Percentiles rank a stretch among this genome's conserved stretches.
phyloP scores from a whole-genome alignment of 768 basidiomycete species.

The Boletus rubroflammeus region DNA sequence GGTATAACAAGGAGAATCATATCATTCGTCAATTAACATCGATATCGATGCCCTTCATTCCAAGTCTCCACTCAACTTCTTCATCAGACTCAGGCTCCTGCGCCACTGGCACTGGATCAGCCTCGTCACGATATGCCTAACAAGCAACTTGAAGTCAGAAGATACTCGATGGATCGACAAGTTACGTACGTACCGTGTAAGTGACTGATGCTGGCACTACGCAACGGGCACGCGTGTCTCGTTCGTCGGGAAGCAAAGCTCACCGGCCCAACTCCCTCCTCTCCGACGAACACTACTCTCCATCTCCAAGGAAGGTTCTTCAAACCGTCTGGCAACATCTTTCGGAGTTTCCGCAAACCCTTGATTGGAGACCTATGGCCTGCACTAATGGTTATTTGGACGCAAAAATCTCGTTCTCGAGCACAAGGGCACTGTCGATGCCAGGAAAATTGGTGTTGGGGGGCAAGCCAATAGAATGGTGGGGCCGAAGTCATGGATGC shows the following conservation, averaged over 20 bases:
- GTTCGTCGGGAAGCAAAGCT: not conserved
- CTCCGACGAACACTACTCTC: not conserved
- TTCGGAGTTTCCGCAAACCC: not conserved
- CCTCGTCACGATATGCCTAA: not conserved
- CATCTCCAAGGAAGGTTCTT: not conserved
- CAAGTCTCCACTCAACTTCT: too few species aligned
- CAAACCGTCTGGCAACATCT: not conserved
- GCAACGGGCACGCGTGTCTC: not conserved
- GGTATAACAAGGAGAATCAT: too few species aligned
- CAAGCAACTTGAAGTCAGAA: not conserved
- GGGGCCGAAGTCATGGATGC: not conserved
- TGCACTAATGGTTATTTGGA: not conserved
- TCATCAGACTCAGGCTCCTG: too few species aligned
- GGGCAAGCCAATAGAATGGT: not conserved
- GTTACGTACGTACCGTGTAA: not conserved
- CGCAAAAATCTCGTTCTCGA: not conserved
- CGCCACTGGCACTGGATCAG: not conserved
- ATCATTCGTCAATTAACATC: too few species aligned
- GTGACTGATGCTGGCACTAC: not conserved
- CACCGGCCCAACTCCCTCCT: not conserved
- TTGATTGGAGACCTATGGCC: not conserved
- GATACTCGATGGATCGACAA: not conserved
- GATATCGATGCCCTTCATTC: too few species aligned
- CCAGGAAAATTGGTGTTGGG: not conserved
- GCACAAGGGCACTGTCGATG: not conserved